phyloP scores from a whole-genome alignment of 441 rosid species.

The Rhodomyrtus psidioides region DNA sequence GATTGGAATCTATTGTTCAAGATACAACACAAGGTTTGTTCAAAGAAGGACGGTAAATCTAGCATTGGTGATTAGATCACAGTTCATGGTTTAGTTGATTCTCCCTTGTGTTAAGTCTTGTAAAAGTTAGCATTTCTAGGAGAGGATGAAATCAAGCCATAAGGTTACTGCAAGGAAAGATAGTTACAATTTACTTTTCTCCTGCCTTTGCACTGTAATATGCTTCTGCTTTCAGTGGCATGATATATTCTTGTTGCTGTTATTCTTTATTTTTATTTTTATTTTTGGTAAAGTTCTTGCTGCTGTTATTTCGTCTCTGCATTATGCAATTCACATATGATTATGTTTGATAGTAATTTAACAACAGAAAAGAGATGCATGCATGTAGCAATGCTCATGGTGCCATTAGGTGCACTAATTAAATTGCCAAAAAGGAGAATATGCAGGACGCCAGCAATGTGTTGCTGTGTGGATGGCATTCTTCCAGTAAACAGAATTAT shows the following conservation, averaged over 20 bases:
- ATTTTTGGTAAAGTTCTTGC: not conserved
- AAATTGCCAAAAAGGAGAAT: not conserved
- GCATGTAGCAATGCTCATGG: not conserved
- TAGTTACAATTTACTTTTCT: not conserved
- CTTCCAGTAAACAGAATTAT: not conserved
- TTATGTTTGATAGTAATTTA: not conserved
- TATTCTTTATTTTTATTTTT: not conserved
- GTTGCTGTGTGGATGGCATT: not conserved
- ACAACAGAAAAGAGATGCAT: not conserved
- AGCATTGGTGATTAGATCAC: slow-evolving; percentile 26
- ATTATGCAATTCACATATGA: not conserved
- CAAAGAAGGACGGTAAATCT: slow-evolving; percentile 19
- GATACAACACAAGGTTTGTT: slow-evolving; percentile 12
- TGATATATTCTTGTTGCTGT: not conserved
- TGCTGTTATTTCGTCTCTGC: not conserved
- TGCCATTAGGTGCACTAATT: not conserved
- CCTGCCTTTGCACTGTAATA: not conserved
- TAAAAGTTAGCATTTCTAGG: slow-evolving; percentile 16
- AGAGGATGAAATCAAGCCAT: slow-evolving; percentile 20
- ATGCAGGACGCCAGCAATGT: not conserved
- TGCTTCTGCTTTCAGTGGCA: not conserved
- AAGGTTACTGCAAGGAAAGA: slow-evolving; percentile 13
- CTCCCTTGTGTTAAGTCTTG: slow-evolving; percentile 21
- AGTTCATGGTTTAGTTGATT: slow-evolving; percentile 26
- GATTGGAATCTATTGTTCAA: slow-evolving; percentile 13